Evolutionary conservation across 2,329 filamentous ascomycete species (phyloP), one percentile per base, ranked within the genome.

Genomic region (Arachnopeziza araneosa): DNA sequence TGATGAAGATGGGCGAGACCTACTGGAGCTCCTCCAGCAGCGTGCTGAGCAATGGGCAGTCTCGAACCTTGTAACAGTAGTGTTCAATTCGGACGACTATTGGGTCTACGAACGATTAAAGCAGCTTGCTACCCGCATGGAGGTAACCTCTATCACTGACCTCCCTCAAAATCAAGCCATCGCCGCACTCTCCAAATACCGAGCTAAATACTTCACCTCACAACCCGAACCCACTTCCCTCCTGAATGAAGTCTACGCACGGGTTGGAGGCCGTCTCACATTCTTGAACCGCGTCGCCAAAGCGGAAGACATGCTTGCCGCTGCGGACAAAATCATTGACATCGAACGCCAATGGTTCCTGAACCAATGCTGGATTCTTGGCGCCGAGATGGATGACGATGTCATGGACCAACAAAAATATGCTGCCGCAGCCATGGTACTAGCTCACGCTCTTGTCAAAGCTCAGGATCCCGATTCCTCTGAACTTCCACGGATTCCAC

Each of bases 361-460:
- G 22, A 92, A 91, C 74, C 86, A 89, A 71, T 91, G 88, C 72
- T 89, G 88, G 78, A 89, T 92, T 57, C 79, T 93, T 1, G 89
- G 89, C 21, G 79, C 77, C 62, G 86, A 87, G 64, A 92, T 89
- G 88, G 95, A 98, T 68, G 95, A 98, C 75, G 95, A 99, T 72
- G 95, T 97, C 67, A 98, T 98, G 88, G 91, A 97, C 71, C 90
- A 97, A 74, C 92, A 98, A 72, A 97, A 98, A 74, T 97, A 91
- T 80, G 91, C 93, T 52, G 90, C 92, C 14, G 93, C 91, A 14
- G 92, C 95, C 48, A 96, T 98, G 89, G 90, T 96, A 23, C 82
- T 99, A 1, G 95, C 93, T 22, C 89, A 89, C 67, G 92, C 92
- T 1, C 84, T 99, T 7, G 91, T 98, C n/a, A 89, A 96, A 62